These are phyloP conservation scores for Aspergillus affinis DNA, from an alignment of 495 filamentous ascomycete genomes.

Conservation along the genomic window DNA sequence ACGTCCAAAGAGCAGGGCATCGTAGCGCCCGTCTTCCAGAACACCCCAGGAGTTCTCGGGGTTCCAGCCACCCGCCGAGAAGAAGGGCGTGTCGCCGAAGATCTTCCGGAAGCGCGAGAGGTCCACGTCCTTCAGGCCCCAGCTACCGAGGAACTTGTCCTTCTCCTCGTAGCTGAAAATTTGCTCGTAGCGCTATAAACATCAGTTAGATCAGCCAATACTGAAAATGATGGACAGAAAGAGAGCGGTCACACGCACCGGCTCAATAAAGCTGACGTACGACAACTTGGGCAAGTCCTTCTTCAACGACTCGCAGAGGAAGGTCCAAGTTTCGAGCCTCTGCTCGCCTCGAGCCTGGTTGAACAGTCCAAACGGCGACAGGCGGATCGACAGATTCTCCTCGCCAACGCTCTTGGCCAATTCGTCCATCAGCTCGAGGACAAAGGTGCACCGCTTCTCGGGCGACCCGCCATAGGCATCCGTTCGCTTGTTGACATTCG, in stretches of 20 bases:
- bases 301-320: conserved; percentile 50
- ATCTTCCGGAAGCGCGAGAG: conserved; percentile 42
- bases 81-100: conserved; percentile 48
- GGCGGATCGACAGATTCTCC: conserved; percentile 22
- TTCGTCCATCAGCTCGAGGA: conserved; percentile 42
- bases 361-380: conserved; percentile 50
- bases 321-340: conserved; percentile 51
- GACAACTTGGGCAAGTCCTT: conserved; percentile 45
- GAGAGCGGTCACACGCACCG: conserved; percentile 33
- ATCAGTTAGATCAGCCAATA: not conserved
- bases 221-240: not conserved
- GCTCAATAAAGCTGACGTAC: conserved; percentile 55
- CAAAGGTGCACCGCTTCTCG: conserved; percentile 47
- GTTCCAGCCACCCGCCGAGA: conserved; percentile 49
- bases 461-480: conserved; percentile 49
- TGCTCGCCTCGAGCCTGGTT: conserved; percentile 47
- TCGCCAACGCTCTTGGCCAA: conserved; percentile 28
- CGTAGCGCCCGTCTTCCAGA: conserved; percentile 42
- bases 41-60: conserved; percentile 47
- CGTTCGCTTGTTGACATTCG: conserved; percentile 46
- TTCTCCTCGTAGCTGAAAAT: conserved; percentile 46
- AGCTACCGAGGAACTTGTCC: conserved; percentile 41
- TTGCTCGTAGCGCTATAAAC: conserved; percentile 47
- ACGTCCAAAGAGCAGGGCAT: conserved; percentile 30
- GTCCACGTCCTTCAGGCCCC: conserved; percentile 42